Evolutionary conservation across 1,284 basidiomycete genomes (phyloP), one percentile per base, ranked within the genome.

Genomic region (Fereydounia khargensis): DNA sequence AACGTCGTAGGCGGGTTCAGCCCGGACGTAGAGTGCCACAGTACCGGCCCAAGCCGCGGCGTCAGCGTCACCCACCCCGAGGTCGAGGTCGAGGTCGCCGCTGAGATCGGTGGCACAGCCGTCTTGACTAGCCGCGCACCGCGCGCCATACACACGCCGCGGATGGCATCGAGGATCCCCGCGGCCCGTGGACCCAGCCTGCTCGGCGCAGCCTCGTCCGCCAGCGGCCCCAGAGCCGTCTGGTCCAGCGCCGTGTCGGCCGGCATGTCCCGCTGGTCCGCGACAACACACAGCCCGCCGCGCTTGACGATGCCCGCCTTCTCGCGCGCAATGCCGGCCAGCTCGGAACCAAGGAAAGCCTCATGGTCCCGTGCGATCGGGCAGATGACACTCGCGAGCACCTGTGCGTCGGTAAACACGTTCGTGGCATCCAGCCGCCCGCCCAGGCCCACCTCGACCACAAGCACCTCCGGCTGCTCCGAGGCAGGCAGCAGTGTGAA

Each of bases 371-470:
- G 79, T 70, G 90, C 91, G 25, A 98, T 88, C 1, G 86, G 79
- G 0, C 90, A 89, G 24, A 98, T 80, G 14, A 85, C 85, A 24
- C 88, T 91, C 2, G 86, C 84, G 17, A 92, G 78, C 46, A 81
- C 80, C 3, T 82, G 79, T 35, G 85, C 82, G 0, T 85, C 81
- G 13, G 95, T 83, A 44, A 73, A 76, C 39, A 89, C 82, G 72
- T 99, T 98, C 2, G 95, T 99, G 16, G 94, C 92, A 73, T 99
- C 95, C 42, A 87, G 78, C 3, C 84, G 80, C 0, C 95, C 95
- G 0, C 94, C 95, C 84, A 99, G 86, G 0, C 94, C 95, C 7
- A 92, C 94, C 78, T 98, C 94, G 39, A 97, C 78, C 4, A 98
- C 82, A 35, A 88, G 85, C 14, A 97, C 74, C 67, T 96, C 91